Base-by-base conservation (phyloP, 2,329 filamentous ascomycete genomes). In the Rhinocladiella similis region DNA sequence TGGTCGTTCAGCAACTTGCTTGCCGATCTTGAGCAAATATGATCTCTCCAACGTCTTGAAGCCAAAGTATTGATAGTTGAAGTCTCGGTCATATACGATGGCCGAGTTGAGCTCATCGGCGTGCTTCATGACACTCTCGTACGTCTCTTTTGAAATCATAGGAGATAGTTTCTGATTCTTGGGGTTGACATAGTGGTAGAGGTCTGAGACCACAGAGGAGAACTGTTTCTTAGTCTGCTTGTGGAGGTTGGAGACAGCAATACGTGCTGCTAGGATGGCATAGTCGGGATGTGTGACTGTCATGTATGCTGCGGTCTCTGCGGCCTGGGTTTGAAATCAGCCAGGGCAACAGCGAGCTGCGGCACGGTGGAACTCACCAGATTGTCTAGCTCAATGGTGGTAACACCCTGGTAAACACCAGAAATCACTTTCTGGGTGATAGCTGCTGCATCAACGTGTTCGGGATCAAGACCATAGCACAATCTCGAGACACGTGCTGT, bases 141-240 rank as follows among this genome's bases (percentile, higher is more conserved):
- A 96, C 47, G 89, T 95, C 67, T 89, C 81, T 70, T 93, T 80
- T 42, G 93, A 91, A 70, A 99, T 97, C 94, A 99, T 99, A 55
- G 94, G 93, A 49, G 92, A 93, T 6, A 82, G 72, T 66, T 82
- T 87, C 62, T 80, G 78, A 75, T 96, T 99, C 79, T 90, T 96
- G 61, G 93, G 91, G 80, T 99, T 99, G 75, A 96, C 80, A 75
- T 97, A 99, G 80, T 94, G 83, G 79, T 93, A 97, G 41, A 99
- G 85, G 69, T 99, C 94, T 68, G 85, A 87, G 67, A 99, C 84
- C 58, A 99, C 94, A 48, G 90, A 82, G n/a, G 94, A 97, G 81
- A 95, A 99, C 73, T 97, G 93, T 83, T 99, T 99, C 85, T 97
- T 97, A 64, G 94, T 99, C 83, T 99, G 94, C 80, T 99, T 99